Conservation (phyloP, 805 yeast species). For the Kluyveromyces aestuarii region DNA sequence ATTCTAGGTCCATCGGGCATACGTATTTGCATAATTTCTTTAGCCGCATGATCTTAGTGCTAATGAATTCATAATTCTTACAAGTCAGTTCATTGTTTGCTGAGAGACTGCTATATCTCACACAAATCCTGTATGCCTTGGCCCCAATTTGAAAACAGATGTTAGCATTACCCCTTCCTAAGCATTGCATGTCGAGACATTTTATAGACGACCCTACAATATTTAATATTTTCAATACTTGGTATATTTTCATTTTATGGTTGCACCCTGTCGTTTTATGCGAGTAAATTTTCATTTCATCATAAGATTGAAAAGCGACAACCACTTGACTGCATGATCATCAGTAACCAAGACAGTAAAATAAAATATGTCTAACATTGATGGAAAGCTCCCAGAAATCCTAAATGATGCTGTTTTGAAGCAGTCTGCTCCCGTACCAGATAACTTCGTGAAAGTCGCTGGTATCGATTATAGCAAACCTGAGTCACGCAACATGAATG, state of each 20-base stretch:
- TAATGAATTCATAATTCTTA: constrained; percentile 13
- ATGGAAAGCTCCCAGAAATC: constrained; percentile 48
- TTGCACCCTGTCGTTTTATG: neutral
- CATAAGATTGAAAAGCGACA: neutral
- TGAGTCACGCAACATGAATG: constrained; percentile 66
- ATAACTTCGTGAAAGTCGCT: constrained; percentile 62
- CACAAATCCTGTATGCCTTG: constrained; percentile 18
- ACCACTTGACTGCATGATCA: neutral
- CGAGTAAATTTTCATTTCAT: neutral
- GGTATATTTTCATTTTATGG: neutral
- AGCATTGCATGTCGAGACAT: neutral
- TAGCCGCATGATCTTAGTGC: neutral
- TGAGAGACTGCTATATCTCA: constrained; percentile 10
- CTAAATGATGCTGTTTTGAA: constrained; percentile 90
- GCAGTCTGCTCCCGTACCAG: constrained; percentile 80
- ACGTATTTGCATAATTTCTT: neutral
- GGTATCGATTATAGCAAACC: constrained; percentile 88
- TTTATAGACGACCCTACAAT: neutral
- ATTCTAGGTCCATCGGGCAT: constrained; percentile 9
- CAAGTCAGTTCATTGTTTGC: constrained; percentile 16
- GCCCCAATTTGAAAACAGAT: constrained; percentile 13
- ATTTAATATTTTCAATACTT: neutral
- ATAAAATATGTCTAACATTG: constrained; percentile 30
- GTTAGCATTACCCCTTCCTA: constrained; percentile 24
- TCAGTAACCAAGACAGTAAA: neutral